Base-by-base conservation (phyloP, 108 stramenopile genomes). In the Ochromonas danica region DNA sequence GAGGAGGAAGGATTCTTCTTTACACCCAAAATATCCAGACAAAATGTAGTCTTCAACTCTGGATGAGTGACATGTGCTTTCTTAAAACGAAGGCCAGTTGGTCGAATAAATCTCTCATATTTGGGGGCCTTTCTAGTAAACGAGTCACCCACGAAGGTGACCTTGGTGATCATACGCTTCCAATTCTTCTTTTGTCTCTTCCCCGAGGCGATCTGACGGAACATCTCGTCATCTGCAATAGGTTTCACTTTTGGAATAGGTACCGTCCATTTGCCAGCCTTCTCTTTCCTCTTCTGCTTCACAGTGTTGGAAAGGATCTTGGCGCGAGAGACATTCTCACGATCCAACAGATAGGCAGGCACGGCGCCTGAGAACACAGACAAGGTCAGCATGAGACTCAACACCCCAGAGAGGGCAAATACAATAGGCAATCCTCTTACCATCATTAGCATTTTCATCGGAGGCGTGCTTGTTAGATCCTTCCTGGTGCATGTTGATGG, bases 211-310 rank as follows among this genome's bases (percentile, higher is more conserved):
- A 96, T 84, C 25, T 94, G 89, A 85, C 95, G 94, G 89, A 99
- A 99, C 95, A 99, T 97, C 86, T 99, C 98, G 81, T 96, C 95
- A 84, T 99, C 98, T 6, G 97, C 96, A 70, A 99, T 94, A 0
- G 98, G 96, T 81, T 97, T 98, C 71, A 99, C 98, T 81, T 86
- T 86, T 28, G 97, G 98, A 70, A 99, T 95, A 39, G 98, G 98
- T 1, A 99, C 98, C 80, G 94, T 93, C 98, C 98, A 99, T 82
- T 97, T 99, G 28, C 98, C 98, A 42, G 98, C 98, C 91, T 98
- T 98, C 88, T 99, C 98, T 82, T 96, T 97, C 61, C 98, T 87
- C 90, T 99, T 99, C 90, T 99, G 98, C 83, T 99, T 99, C 61
- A 99, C 93, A 25, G 97, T 96, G 86, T 99, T 99, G 79, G 89